Evolutionary conservation across 2,329 filamentous ascomycete genomes (phyloP).

Genomic region (Fusarium metavorans): DNA sequence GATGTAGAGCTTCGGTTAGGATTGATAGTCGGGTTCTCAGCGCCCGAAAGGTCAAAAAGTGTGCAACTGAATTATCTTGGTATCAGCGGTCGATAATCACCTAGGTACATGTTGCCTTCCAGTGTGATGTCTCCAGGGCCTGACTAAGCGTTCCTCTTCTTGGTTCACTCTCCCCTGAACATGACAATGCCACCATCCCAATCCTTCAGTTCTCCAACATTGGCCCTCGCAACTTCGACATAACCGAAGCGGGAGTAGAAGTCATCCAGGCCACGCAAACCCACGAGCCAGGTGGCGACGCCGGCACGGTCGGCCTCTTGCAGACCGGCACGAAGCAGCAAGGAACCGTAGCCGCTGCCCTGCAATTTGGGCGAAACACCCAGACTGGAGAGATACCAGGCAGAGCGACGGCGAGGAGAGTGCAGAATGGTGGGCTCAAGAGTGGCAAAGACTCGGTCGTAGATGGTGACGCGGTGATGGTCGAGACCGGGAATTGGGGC

Average conservation of each 20-base stretch:
- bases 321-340: slow-evolving; percentile 49
- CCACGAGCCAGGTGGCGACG: slow-evolving; percentile 49
- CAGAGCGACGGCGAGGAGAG: slow-evolving; percentile 45
- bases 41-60: neutral
- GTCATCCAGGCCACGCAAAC: slow-evolving; percentile 46
- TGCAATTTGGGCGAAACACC: slow-evolving; percentile 49
- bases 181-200: slow-evolving; percentile 54
- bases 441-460: slow-evolving; percentile 42
- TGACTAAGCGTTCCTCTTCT: neutral
- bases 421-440: slow-evolving; percentile 44
- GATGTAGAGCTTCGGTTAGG: neutral
- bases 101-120: neutral
- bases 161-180: slow-evolving; percentile 48
- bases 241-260: slow-evolving; percentile 52
- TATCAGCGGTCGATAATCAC: neutral
- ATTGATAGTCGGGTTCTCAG: neutral
- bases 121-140: neutral
- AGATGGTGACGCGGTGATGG: slow-evolving; percentile 33
- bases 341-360: slow-evolving; percentile 47
- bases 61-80: slow-evolving; percentile 4
- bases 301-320: slow-evolving; percentile 44
- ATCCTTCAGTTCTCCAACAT: slow-evolving; percentile 50
- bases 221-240: slow-evolving; percentile 49
- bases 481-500: slow-evolving; percentile 41
- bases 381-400: slow-evolving; percentile 53